Percentiles rank a stretch among this genome's conserved stretches.
Evolutionary conservation across 1,284 basidiomycete genomes (phyloP).

Genomic region (Cystobasidium sp.): DNA sequence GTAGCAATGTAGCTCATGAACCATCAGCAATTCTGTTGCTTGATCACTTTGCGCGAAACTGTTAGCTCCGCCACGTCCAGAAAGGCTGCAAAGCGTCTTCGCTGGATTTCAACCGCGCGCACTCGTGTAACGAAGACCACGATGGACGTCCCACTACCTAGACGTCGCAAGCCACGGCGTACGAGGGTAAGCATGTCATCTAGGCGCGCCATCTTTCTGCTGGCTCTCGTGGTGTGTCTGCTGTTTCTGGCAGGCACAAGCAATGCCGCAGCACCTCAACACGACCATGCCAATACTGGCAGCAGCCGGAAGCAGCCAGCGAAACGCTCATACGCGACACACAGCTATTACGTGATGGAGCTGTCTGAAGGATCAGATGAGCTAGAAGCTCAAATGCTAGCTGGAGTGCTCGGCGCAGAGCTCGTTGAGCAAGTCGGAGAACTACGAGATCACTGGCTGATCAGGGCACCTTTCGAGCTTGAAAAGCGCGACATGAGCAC

Average conservation of each 20-base stretch:
- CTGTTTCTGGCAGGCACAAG: conserved; percentile 1
- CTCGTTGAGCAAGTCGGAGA: conserved; percentile 87
- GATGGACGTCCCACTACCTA: no score
- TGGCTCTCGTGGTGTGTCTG: conserved; percentile 9
- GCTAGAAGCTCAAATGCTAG: conserved; percentile 18
- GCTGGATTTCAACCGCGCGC: not conserved
- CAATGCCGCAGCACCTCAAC: conserved; percentile 14
- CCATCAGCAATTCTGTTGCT: no score
- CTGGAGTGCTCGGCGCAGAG: conserved; percentile 72
- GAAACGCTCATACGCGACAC: conserved; percentile 67
- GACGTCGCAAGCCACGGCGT: conserved; percentile 16
- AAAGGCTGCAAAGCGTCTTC: not conserved
- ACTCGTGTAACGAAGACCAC: no score
- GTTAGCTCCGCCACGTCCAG: not conserved
- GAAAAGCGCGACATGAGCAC: conserved; percentile 56
- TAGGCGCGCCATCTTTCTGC: conserved; percentile 7
- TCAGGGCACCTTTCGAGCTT: conserved; percentile 64
- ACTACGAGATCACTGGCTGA: conserved; percentile 79
- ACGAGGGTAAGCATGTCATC: not conserved
- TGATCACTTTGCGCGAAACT: no score
- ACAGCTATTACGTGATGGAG: conserved; percentile 89
- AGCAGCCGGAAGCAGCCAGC: conserved; percentile 44
- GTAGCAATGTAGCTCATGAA: not conserved
- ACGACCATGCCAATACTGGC: conserved; percentile 27
- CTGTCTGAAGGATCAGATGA: conserved; percentile 56